phyloP scores from a whole-genome alignment of 148 eudicot species.

The Fagopyrum esculentum region DNA sequence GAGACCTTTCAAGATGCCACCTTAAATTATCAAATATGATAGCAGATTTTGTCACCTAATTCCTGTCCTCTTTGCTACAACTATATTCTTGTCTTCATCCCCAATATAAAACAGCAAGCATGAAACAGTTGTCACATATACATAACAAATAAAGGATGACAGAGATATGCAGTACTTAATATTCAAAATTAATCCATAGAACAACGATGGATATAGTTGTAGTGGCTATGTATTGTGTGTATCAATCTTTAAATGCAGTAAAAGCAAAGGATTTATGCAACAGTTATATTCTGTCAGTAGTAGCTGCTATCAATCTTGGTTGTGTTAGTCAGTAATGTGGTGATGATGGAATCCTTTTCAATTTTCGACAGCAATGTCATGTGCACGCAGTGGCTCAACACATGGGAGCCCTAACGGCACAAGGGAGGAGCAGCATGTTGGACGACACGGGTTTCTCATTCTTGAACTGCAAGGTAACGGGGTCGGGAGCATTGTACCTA shows the following conservation, averaged over 20 bases:
- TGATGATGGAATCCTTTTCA: neutral
- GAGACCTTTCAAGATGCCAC: neutral
- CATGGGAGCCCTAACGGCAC: constrained; percentile 84
- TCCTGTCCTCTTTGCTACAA: neutral
- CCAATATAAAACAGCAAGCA: neutral
- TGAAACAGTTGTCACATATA: neutral
- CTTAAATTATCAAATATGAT: neutral
- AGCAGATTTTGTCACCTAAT: neutral
- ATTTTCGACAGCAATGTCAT: constrained; percentile 48
- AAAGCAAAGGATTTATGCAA: too few species aligned
- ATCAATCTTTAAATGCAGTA: too few species aligned
- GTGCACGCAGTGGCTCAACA: constrained; percentile 64
- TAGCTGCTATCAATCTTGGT: too few species aligned
- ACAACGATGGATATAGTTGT: too few species aligned
- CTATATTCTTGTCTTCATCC: neutral
- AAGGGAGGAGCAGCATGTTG: constrained; percentile 62
- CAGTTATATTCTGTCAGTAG: too few species aligned
- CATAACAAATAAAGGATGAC: neutral
- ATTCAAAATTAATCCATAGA: too few species aligned
- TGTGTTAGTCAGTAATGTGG: too few species aligned
- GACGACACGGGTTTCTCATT: constrained; percentile 90
- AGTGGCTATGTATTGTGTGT: too few species aligned
- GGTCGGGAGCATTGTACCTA: constrained; percentile 73
- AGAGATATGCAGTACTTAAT: neutral
- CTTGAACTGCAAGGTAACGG: constrained; percentile 75